Base-by-base conservation (phyloP, 306 rosid species). In the Prunus persica region DNA sequence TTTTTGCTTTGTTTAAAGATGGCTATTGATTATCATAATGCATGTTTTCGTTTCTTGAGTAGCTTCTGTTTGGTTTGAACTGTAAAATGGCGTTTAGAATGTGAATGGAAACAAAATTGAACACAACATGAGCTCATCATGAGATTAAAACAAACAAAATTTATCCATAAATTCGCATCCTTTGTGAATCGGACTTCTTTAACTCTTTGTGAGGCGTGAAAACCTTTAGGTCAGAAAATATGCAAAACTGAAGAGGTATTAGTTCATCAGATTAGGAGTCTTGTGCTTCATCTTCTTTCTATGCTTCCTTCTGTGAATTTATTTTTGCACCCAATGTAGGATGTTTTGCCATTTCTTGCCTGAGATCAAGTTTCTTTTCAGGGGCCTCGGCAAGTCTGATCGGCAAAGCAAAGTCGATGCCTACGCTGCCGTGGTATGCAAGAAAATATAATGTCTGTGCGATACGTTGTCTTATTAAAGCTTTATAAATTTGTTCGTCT, bases 371-470 rank as follows among this genome's bases (percentile, higher is more conserved):
- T 30, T 51, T 66, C 45, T 78, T 47, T 57, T 57, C 82, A 85
- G 91, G 84, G 89, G 84, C 16, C 81, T 85, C 72, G 66, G 63
- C 69, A 80, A 72, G 76, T 75, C 82, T 61, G 74, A 79, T 78
- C 74, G 91, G 71, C 73, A 61, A 80, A 78, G 69, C 71, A 73
- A 75, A 50, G 20, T 69, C 0, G 91, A 87, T 75, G 89, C 91
- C n/a, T 87, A 82, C 14, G 85, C 91, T 22, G 87, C 91, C 54
- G 28, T 85, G 91, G 91, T 85, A 80, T 20, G 74, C 25, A 49
- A 20, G 19, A 20, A 7, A 11, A 16, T 46, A 16, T 74, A 38
- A 18, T 41, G 51, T 50, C 34, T 71, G 5, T 70, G 47, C 3
- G 18, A 5, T 13, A 30, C 20, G 18, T 15, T 6, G 10, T 24